These are phyloP conservation scores for Chrysosporium keratinophilum DNA, from an alignment of 2,329 filamentous ascomycete genomes.

Conservation along the genomic window DNA sequence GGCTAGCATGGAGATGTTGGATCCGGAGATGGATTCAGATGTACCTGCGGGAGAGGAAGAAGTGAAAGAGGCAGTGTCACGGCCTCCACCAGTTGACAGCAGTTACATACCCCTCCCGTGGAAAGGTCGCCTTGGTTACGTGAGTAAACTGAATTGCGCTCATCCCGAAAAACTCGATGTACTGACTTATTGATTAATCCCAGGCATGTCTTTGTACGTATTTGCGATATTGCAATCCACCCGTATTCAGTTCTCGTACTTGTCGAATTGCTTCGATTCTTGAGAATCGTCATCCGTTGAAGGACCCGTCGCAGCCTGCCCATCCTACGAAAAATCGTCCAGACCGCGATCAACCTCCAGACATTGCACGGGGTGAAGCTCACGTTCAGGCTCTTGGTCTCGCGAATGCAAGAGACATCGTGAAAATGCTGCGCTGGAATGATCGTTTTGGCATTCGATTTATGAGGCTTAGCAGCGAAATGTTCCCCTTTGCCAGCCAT, in stretches of 20 bases:
- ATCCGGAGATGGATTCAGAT: conserved; percentile 47
- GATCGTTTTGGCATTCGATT: conserved; percentile 86
- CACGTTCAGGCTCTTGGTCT: conserved; percentile 70
- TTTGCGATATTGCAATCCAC: conserved; percentile 65
- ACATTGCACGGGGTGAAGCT: conserved; percentile 54
- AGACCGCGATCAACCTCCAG: conserved; percentile 59
- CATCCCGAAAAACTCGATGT: not conserved
- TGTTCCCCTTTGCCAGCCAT: conserved; percentile 95
- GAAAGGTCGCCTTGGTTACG: conserved; percentile 83
- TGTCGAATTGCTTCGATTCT: conserved; percentile 85
- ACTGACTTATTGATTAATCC: not conserved
- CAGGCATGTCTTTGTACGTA: conserved; percentile 89
- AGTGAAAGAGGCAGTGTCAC: conserved; percentile 47
- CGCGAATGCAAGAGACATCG: conserved; percentile 67
- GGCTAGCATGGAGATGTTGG: conserved; percentile 20
- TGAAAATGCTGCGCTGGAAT: conserved; percentile 85
- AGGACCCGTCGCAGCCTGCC: conserved; percentile 62
- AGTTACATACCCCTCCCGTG: conserved; percentile 75
- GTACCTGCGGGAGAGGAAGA: conserved; percentile 46
- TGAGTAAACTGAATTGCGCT: conserved; percentile 36
- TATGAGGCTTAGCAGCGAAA: conserved; percentile 83
- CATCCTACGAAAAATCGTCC: conserved; percentile 80
- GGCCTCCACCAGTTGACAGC: conserved; percentile 72
- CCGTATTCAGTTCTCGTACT: conserved; percentile 82
- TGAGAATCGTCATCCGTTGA: conserved; percentile 73